Evolutionary conservation across 2,329 filamentous ascomycete species (phyloP), one percentile per base, ranked within the genome.

Genomic region (Malbranchea zuffiana): DNA sequence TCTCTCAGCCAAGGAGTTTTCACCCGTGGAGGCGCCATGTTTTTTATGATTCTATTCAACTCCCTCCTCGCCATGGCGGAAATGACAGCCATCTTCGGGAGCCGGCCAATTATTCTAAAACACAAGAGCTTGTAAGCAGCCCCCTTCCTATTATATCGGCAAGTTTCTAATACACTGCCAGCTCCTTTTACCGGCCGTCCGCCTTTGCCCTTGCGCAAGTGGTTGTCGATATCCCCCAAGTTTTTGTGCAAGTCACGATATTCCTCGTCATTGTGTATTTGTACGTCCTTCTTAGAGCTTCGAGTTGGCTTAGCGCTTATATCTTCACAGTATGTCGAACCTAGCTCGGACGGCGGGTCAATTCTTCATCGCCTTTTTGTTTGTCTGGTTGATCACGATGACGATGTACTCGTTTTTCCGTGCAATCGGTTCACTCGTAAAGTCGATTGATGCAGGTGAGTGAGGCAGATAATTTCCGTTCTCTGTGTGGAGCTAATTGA

Each of bases 41-140:
- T 79, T 54, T 74, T 74, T 48, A 66, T 75, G 39, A 55, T 80
- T 1, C 59, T 80, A 1, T 78, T 78, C 60, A 78, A 79, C 45
- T 66, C 74, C 7, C 59, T 80, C 6, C 62, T 78, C 20, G 73
- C 75, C 3, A 52, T 79, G 31, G 69, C 71, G 4, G 74, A 80
- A 48, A 62, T 76, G 26, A 74, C 75, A 0, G 57, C 74, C 1
- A 68, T 75, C 0, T 82, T 81, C 45, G 58, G 67, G 32, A 70
- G 68, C 15, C 71, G 77, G 29, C 77, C 76, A 0, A 80, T 83
- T 39, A 56, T 83, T 25, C 59, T 80, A 36, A 82, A 82, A 53
- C 78, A 82, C 55, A 80, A 80, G 50, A 74, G 69, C 16, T 82
- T 80, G 61, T 63, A 41, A 45, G 61, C 40, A 11, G 13, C n/a